Evolutionary conservation across 768 basidiomycete genomes (phyloP).

Genomic region (Hypholoma fasciculare): DNA sequence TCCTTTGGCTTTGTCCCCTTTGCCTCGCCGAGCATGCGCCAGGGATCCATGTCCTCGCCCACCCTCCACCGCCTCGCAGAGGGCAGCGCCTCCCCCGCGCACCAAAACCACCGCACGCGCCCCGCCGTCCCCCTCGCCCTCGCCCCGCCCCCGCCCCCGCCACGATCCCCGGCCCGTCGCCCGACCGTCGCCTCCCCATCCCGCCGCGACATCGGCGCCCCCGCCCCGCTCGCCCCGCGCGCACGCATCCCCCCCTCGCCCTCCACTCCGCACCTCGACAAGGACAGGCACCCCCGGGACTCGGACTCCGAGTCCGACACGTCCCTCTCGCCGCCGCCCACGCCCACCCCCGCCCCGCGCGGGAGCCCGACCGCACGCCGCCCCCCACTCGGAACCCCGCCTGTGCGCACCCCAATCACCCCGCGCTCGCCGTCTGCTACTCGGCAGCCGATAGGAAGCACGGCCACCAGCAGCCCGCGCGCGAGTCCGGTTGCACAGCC

Average conservation of each 20-base stretch:
- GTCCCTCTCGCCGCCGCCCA: conserved; percentile 2
- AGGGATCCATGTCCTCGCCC: conserved; percentile 76
- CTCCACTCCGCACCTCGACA: not conserved
- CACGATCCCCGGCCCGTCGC: not conserved
- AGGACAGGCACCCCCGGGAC: not conserved
- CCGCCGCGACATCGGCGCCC: conserved; percentile 6
- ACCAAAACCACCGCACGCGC: conserved; percentile 27
- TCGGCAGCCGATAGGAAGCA: not conserved
- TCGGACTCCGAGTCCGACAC: not conserved
- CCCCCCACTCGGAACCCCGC: not conserved
- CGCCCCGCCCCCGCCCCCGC: conserved; percentile 7
- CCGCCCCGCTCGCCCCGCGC: conserved; percentile 25
- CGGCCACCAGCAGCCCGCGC: not conserved
- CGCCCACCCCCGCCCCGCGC: not conserved
- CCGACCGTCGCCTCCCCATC: not conserved
- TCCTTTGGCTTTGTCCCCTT: conserved; percentile 54
- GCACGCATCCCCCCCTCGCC: conserved; percentile 4
- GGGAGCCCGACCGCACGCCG: not conserved
- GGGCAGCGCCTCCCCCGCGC: conserved; percentile 39
- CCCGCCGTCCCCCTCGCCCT: conserved; percentile 25
- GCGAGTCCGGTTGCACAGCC: not conserved
- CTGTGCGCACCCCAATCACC: not conserved
- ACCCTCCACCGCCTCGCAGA: conserved; percentile 49
- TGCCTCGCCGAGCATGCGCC: conserved; percentile 64
- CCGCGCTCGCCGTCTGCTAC: not conserved